A percentile compares a stretch with the other conserved stretches of the same genome.
phyloP scores from a whole-genome alignment of 2,329 filamentous ascomycete genomes.

The Sclerotinia subarctica region DNA sequence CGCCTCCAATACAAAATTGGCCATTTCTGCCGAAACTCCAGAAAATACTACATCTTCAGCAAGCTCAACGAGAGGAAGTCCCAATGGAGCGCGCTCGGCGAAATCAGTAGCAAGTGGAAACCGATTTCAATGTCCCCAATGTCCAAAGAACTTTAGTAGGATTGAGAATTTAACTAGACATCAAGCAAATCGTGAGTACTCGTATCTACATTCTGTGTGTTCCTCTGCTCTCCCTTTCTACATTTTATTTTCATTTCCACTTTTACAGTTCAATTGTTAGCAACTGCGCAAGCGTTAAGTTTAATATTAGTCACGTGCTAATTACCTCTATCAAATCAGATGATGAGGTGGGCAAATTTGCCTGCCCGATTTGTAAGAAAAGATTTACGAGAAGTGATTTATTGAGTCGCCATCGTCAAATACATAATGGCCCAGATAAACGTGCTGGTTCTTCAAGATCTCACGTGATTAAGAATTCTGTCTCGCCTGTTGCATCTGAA shows the following conservation, averaged over 20 bases:
- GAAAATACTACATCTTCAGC: constrained; percentile 2
- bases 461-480: constrained; percentile 24
- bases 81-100: not conserved
- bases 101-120: constrained; percentile 19
- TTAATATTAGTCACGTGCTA: constrained; percentile 10
- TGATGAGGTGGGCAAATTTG: constrained; percentile 35
- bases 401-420: constrained; percentile 35
- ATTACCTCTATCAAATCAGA: constrained; percentile 23
- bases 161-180: constrained; percentile 37
- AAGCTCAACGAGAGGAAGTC: not conserved
- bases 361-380: constrained; percentile 33
- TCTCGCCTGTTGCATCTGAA: constrained; percentile 21
- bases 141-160: constrained; percentile 36
- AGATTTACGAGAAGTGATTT: constrained; percentile 36
- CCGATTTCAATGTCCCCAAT: constrained; percentile 35
- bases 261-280: not conserved
- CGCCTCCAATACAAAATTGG: not conserved
- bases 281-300: not conserved
- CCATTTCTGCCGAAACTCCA: not conserved
- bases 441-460: constrained; percentile 20
- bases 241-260: not conserved
- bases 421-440: constrained; percentile 25
- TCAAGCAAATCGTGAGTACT: constrained; percentile 36
- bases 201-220: not conserved
- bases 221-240: not conserved